Evolutionary conservation across 1,139 yeast genomes (phyloP), one percentile per base, ranked within the genome.

Genomic region (Yamadazyma jaroonii): DNA sequence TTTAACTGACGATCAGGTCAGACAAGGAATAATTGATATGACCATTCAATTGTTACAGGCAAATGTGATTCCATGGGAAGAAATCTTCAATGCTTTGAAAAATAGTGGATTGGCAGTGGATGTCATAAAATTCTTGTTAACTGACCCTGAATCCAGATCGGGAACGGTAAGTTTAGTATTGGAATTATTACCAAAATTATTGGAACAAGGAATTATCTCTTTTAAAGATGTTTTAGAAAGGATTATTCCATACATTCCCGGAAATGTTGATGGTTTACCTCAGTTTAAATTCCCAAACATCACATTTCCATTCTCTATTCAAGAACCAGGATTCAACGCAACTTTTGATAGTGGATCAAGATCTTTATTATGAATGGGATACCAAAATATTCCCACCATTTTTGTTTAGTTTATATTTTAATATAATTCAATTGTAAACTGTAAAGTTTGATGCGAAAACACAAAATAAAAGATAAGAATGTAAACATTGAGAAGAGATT

Each of bases 1-100:
- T 6, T 53, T 63, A 33, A 57, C 64, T 11, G 68, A 64, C 42
- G 62, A 58, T 20, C 47, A 55, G 22, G 58, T 59, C 6, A 50
- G 70, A 38, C 51, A 46, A 2, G 54, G 55, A 10, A 37, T 63
- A 15, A 52, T 53, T 23, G 55, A 58, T 21, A 42, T 61, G 11
- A 50, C 62, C 6, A 49, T 60, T 31, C 56, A 59, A 12, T 49
- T 63, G 31, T 40, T 64, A 25, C 47, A 56, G 37, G 58, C 62
- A 1, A 58, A 56, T 25, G 67, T 58, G 4, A 62, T 63, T 43
- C 68, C 70, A 1, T 64, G 57, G 49, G 50, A 54, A 36, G 67
- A 62, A 29, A 52, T 64, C 9, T 62, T 64, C 39, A 48, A 38
- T 7, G 67, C 68, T 8, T 48, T 64, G 37, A 59, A 49, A 39